phyloP scores from a whole-genome alignment of 768 basidiomycete genomes.

The Clitopilus passeckerianus region DNA sequence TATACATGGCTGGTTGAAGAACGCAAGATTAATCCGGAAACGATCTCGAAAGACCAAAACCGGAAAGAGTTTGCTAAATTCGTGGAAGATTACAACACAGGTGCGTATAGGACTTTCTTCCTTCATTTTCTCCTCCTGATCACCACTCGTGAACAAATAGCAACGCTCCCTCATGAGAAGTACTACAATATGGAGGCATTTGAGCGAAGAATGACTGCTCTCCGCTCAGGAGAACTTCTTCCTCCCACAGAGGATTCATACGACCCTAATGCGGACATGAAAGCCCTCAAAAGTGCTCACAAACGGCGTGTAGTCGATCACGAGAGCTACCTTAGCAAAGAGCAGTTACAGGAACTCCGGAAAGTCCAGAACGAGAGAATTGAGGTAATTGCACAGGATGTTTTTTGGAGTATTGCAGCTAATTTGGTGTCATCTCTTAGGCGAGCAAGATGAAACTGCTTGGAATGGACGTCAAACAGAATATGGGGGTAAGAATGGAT shows the following conservation, averaged over 20 bases:
- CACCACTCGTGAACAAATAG: slow-evolving; percentile 27
- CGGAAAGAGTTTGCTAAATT: slow-evolving; percentile 83
- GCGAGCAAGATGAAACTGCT: slow-evolving; percentile 79
- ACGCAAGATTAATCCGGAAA: slow-evolving; percentile 86
- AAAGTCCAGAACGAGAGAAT: slow-evolving; percentile 81
- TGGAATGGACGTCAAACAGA: slow-evolving; percentile 86
- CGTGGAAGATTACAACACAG: slow-evolving; percentile 82
- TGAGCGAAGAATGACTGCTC: slow-evolving; percentile 77
- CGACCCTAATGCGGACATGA: slow-evolving; percentile 82
- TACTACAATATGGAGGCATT: slow-evolving; percentile 90
- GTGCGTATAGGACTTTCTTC: slow-evolving; percentile 28
- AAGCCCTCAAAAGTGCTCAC: slow-evolving; percentile 63
- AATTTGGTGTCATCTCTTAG: slow-evolving; percentile 25
- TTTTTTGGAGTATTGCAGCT: background rate
- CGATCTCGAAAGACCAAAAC: slow-evolving; percentile 77
- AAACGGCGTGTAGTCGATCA: slow-evolving; percentile 64
- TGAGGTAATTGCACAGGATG: slow-evolving; percentile 45
- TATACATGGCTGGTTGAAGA: slow-evolving; percentile 93
- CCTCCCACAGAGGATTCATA: slow-evolving; percentile 70
- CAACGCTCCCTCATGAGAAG: slow-evolving; percentile 91
- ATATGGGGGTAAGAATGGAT: slow-evolving; percentile 86
- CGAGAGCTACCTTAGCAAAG: slow-evolving; percentile 72
- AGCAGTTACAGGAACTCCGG: slow-evolving; percentile 77
- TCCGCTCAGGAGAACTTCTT: slow-evolving; percentile 80
- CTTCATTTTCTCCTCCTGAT: background rate